These are phyloP conservation scores for Calonectria pteridis DNA, from an alignment of 2,329 filamentous ascomycete genomes.

Conservation along the genomic window DNA sequence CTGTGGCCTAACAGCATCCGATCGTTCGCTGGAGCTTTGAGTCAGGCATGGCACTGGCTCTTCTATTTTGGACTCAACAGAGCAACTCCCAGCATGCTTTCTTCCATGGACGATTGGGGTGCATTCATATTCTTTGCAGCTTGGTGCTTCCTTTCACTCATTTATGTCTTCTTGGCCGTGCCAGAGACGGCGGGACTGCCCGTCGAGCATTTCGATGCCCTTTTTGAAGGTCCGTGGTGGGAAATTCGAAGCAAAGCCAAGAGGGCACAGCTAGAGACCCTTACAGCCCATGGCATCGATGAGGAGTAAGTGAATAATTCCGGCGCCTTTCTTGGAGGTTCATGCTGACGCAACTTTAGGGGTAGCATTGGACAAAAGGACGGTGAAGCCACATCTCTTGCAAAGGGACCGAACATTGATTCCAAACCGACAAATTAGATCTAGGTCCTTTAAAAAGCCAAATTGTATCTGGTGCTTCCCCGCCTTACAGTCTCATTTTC, in stretches of 20 bases:
- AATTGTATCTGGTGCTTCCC: too few relatives aligned
- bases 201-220: conserved; percentile 53
- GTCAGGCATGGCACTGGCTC: conserved; percentile 46
- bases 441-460: not conserved
- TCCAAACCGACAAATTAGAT: not conserved
- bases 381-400: not conserved
- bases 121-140: conserved; percentile 53
- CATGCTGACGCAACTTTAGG: not conserved
- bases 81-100: conserved; percentile 50
- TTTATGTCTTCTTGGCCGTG: conserved; percentile 55
- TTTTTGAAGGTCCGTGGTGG: conserved; percentile 48
- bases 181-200: conserved; percentile 53
- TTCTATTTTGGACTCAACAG: conserved; percentile 55
- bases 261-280: conserved; percentile 5
- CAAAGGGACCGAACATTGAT: not conserved
- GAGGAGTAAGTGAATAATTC: conserved; percentile 21
- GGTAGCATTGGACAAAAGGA: conserved; percentile 19
- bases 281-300: conserved; percentile 12
- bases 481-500: too few relatives aligned
- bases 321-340: too few relatives aligned
- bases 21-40: conserved; percentile 33
- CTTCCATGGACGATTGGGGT: conserved; percentile 53
- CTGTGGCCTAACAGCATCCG: conserved; percentile 26
- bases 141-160: conserved; percentile 50
- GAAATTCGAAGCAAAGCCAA: conserved; percentile 32